A percentile compares a stretch with the other conserved stretches of the same genome.
phyloP scores from a whole-genome alignment of 257 asterid species.

The Verbascum thapsus region DNA sequence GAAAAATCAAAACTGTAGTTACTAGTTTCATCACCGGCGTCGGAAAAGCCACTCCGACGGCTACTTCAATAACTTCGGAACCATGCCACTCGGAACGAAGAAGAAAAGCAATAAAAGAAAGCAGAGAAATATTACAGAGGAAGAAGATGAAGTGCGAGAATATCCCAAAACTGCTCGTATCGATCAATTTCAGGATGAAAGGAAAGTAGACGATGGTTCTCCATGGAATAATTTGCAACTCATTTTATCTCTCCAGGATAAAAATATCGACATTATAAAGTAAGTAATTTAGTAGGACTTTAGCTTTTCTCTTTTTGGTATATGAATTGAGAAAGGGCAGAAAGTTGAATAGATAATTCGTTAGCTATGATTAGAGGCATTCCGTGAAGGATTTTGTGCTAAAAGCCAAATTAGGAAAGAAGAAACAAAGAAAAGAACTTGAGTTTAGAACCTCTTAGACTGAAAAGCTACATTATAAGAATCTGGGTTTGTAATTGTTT shows the following conservation, averaged over 20 bases:
- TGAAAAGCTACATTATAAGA: neutral
- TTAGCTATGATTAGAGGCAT: neutral
- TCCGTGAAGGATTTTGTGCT: neutral
- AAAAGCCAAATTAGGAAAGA: neutral
- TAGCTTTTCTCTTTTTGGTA: neutral
- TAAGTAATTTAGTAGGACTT: constrained; percentile 21
- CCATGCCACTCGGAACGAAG: neutral
- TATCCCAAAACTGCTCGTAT: constrained; percentile 42
- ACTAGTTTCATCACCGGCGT: too few relatives aligned
- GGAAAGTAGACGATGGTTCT: constrained; percentile 32
- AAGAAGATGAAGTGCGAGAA: constrained; percentile 33
- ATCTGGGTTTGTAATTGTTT: neutral
- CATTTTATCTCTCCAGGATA: constrained; percentile 60
- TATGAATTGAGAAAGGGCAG: neutral
- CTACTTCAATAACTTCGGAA: too few relatives aligned
- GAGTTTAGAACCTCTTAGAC: neutral
- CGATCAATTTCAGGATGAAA: constrained; percentile 31
- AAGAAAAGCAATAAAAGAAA: constrained; percentile 54
- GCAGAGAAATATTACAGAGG: constrained; percentile 27
- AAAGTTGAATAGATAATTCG: neutral
- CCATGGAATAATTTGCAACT: constrained; percentile 77
- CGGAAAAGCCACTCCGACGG: too few relatives aligned
- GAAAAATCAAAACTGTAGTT: too few relatives aligned
- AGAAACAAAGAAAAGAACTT: constrained; percentile 1
- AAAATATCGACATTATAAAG: constrained; percentile 44